Evolutionary conservation across 2,329 filamentous ascomycete genomes (phyloP).

Genomic region (Sporothrix schenckii): DNA sequence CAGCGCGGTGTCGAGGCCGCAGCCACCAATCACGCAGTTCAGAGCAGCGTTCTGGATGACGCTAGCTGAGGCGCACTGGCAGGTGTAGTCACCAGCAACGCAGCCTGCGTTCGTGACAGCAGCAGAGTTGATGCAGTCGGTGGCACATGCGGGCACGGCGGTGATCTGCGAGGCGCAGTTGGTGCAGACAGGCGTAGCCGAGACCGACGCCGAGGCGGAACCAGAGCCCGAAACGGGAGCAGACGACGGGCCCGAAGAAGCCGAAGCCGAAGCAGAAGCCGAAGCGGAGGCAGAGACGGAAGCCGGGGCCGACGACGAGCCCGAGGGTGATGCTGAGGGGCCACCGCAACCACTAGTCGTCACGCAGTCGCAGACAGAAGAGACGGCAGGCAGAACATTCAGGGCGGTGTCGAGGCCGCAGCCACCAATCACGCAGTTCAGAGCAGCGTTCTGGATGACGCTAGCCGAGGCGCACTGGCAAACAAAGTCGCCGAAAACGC

Average conservation of each 20-base stretch:
- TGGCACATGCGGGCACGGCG: slow-evolving; percentile 21
- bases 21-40: slow-evolving; percentile 29
- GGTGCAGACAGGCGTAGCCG: slow-evolving; percentile 26
- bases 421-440: slow-evolving; percentile 27
- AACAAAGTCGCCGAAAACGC: background rate
- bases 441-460: slow-evolving; percentile 23
- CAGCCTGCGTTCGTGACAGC: slow-evolving; percentile 18
- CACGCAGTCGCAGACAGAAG: background rate
- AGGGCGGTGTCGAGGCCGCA: slow-evolving; percentile 21
- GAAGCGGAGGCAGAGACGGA: background rate
- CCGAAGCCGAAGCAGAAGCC: background rate
- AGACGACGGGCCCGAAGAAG: slow-evolving; percentile 5
- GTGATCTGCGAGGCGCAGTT: slow-evolving; percentile 1
- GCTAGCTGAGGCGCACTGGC: slow-evolving; percentile 28
- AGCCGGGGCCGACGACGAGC: background rate
- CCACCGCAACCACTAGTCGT: no score
- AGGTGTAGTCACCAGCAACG: slow-evolving; percentile 7
- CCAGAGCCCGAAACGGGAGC: background rate
- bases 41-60: slow-evolving; percentile 28
- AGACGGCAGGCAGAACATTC: background rate
- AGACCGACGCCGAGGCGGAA: slow-evolving; percentile 21
- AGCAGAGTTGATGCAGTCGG: slow-evolving; percentile 11
- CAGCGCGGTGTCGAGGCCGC: slow-evolving; percentile 12
- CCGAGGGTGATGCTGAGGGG: no score
- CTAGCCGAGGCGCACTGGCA: slow-evolving; percentile 28